Base-by-base conservation (phyloP, 2,329 filamentous ascomycete species). In the Biscogniauxia marginata region DNA sequence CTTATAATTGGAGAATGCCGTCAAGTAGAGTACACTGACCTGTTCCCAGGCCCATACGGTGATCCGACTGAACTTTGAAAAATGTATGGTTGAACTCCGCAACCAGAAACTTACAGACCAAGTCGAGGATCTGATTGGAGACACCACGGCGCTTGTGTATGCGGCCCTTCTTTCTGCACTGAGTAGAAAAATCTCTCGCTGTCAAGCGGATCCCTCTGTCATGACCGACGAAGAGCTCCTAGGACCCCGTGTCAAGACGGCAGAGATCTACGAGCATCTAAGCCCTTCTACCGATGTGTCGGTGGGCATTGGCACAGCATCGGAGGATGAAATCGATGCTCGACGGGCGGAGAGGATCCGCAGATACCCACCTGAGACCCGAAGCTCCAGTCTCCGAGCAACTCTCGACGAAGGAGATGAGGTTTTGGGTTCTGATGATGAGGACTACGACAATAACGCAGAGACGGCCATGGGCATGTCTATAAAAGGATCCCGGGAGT, bases 61-160 rank as follows among this genome's bases (percentile, higher is more conserved):
- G 34, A 78, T 98, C 49, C 85, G 88, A 23, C 79, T 97, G 53
- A 97, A 96, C 69, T 88, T 91, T 67, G 88, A 93, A 54, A 96
- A 93, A 71, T 90, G 91, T 57, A 79, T 88, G 6, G 90, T 97
- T 8, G 86, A 90, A 50, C 79, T 96, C 60, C 90, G 93, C 55
- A 96, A 91, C 65, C 83, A 87, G 61, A 84, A 86, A 19, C 84
- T 98, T 2, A 84, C 88, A 52, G 80, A 85, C n/a, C 83, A 92
- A 55, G 91, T 86, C 1, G 81, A 86, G 51, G 84, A 89, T 52
- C 79, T 83, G 25, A 81, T 95, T 19, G 90, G 92, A 46, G 79
- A 86, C 44, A 85, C 83, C 1, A 96, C 93, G 1, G 87, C 88
- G 1, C 81, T 87, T 57, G 85, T 98, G 1, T 98, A 96, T 69